Evolutionary conservation across 2,329 filamentous ascomycete genomes (phyloP).

Genomic region (Talaromyces sp.): DNA sequence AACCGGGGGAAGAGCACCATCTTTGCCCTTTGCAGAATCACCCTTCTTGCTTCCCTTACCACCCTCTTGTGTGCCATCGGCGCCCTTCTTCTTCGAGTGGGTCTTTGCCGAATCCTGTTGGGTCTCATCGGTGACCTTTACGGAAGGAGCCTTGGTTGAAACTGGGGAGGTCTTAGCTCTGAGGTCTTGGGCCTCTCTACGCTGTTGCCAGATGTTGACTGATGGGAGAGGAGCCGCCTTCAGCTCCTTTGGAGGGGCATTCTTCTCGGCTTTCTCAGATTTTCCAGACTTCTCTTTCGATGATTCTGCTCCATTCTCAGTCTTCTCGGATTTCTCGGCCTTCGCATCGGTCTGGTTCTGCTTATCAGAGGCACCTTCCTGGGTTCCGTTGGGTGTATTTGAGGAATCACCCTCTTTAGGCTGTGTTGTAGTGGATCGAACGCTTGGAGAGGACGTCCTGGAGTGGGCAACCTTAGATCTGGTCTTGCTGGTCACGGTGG

Average conservation of each 20-base stretch:
- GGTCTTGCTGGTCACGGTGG: constrained; percentile 30
- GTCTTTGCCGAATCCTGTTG: constrained; percentile 47
- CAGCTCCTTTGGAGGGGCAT: constrained; percentile 63
- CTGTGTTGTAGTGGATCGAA: constrained; percentile 52
- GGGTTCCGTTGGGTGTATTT: constrained; percentile 64
- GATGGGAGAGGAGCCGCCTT: constrained; percentile 79
- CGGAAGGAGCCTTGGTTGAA: constrained; percentile 23
- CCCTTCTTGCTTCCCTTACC: constrained; percentile 42
- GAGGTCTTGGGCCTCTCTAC: constrained; percentile 66
- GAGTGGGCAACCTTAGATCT: constrained; percentile 40
- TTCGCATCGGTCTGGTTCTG: constrained; percentile 63
- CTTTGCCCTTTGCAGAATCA: constrained; percentile 45
- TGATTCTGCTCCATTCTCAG: constrained; percentile 42
- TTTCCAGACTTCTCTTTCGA: constrained; percentile 48
- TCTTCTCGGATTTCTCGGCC: constrained; percentile 65
- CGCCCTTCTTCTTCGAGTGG: constrained; percentile 44
- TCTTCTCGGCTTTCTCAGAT: constrained; percentile 59
- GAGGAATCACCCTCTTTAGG: constrained; percentile 64
- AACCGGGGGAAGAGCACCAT: constrained; percentile 62
- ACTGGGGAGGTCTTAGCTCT: constrained; percentile 48
- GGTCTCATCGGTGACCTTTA: constrained; percentile 36
- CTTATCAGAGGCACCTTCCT: constrained; percentile 69
- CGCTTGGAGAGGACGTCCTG: constrained; percentile 56
- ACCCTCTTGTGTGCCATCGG: constrained; percentile 28
- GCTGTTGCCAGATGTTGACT: constrained; percentile 86